Conservation (phyloP, 164 flowering plant genomes). For the Pachysandra terminalis region DNA sequence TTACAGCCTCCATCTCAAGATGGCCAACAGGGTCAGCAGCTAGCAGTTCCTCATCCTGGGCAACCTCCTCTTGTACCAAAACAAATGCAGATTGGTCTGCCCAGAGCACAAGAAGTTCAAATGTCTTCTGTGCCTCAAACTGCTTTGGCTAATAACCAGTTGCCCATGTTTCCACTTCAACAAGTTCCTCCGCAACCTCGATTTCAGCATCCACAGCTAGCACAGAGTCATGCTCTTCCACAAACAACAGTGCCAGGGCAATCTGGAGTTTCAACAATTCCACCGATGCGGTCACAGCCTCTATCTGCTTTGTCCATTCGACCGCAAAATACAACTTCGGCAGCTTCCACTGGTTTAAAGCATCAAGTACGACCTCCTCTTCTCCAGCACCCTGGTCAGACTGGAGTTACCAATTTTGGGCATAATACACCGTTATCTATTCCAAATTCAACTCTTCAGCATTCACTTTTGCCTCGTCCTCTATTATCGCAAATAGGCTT, state of each 20-base stretch:
- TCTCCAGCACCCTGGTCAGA: conserved; percentile 32
- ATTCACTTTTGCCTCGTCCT: conserved; percentile 36
- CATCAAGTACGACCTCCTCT: conserved; percentile 45
- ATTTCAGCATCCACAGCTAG: conserved; percentile 43
- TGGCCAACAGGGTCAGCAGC: conserved; percentile 30
- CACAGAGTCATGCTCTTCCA: conserved; percentile 33
- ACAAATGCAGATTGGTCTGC: conserved; percentile 34
- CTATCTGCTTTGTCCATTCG: conserved; percentile 29
- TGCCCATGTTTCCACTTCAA: conserved; percentile 28
- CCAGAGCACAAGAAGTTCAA: conserved; percentile 41
- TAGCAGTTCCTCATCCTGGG: conserved; percentile 38
- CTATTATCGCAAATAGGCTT: conserved; percentile 29
- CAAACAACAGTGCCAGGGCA: conserved; percentile 28
- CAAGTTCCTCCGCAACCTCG: conserved; percentile 36
- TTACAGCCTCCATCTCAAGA: conserved; percentile 36
- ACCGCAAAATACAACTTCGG: conserved; percentile 35
- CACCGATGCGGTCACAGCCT: conserved; percentile 34
- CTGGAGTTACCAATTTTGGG: conserved; percentile 30
- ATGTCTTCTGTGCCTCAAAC: too few species aligned
- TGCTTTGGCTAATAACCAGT: too few species aligned
- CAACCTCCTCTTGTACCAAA: conserved; percentile 51
- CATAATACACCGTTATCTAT: conserved; percentile 21
- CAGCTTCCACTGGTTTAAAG: conserved; percentile 38
- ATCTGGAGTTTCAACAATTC: conserved; percentile 38
- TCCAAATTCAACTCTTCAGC: conserved; percentile 23